phyloP scores from a whole-genome alignment of 1,139 yeast genomes.

The Kodamaea alishanica region DNA sequence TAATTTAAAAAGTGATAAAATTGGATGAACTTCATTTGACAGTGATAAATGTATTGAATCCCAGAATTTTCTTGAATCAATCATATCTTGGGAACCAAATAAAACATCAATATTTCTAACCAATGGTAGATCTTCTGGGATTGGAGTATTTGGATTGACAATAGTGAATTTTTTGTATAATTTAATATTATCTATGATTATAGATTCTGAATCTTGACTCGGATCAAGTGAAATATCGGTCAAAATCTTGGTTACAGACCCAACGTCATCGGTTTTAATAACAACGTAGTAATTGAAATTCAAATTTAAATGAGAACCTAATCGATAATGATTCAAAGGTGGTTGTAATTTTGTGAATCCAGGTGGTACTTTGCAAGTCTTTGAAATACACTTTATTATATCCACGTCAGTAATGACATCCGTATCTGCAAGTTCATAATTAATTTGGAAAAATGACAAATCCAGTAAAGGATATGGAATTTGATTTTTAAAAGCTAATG shows the following conservation, averaged over 20 bases:
- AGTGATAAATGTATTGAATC: conserved; percentile 8
- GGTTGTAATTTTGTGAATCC: conserved; percentile 15
- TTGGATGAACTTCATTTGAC: conserved; percentile 9
- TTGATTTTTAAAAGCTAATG: neutral
- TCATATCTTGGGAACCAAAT: conserved; percentile 22
- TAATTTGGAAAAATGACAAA: conserved; percentile 4
- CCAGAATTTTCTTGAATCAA: conserved; percentile 16
- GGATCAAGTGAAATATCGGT: conserved; percentile 1
- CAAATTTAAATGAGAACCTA: conserved; percentile 1
- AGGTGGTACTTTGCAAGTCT: conserved; percentile 11
- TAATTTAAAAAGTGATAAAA: conserved; percentile 10
- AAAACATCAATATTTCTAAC: conserved; percentile 26
- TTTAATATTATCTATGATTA: conserved; percentile 5
- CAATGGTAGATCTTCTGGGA: conserved; percentile 12
- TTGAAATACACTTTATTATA: conserved; percentile 12
- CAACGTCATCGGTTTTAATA: conserved; percentile 2
- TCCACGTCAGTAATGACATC: conserved; percentile 11
- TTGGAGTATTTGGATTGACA: conserved; percentile 9
- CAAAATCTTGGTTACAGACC: conserved; percentile 5
- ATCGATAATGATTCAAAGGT: conserved; percentile 7
- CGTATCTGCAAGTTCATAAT: neutral
- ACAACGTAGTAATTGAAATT: conserved; percentile 6
- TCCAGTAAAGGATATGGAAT: conserved; percentile 10
- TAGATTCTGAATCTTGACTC: conserved; percentile 5
- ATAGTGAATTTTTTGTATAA: conserved; percentile 8